Percentiles rank a stretch among this genome's conserved stretches.
Conservation (phyloP, 2,329 filamentous ascomycete genomes). For the Penicillium sp. region DNA sequence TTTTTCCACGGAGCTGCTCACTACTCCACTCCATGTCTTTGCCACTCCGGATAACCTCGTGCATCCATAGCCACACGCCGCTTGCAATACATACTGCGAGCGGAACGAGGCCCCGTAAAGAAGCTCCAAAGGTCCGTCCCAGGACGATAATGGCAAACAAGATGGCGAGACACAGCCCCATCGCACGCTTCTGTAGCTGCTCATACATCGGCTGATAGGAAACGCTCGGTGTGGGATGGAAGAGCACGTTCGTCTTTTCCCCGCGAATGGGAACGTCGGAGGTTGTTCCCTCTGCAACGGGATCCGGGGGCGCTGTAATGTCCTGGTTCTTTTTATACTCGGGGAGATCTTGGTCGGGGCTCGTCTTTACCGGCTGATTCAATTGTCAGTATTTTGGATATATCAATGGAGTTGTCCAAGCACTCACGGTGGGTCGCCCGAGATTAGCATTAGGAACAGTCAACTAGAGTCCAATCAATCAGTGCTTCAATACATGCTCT, state of each 20-base stretch:
- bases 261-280: conserved; percentile 93
- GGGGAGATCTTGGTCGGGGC: conserved; percentile 64
- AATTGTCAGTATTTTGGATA: conserved; percentile 1
- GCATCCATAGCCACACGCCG: conserved; percentile 83
- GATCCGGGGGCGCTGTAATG: conserved; percentile 83
- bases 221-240: conserved; percentile 87
- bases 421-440: conserved; percentile 60
- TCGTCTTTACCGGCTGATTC: conserved; percentile 60
- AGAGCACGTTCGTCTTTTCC: conserved; percentile 93
- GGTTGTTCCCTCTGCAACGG: conserved; percentile 72
- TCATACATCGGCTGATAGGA: conserved; percentile 86
- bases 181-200: conserved; percentile 69
- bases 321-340: conserved; percentile 86
- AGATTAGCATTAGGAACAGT: conserved; percentile 88
- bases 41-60: conserved; percentile 77
- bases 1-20: conserved; percentile 78
- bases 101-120: conserved; percentile 70
- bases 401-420: neutral
- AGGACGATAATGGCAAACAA: conserved; percentile 69
- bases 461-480: conserved; percentile 47
- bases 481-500: neutral
- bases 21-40: conserved; percentile 81
- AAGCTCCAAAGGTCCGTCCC: conserved; percentile 74
- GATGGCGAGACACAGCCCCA: conserved; percentile 64
- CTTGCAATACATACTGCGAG: conserved; percentile 67